Evolutionary conservation across 495 filamentous ascomycete genomes (phyloP), one percentile per base, ranked within the genome.

Genomic region (Penicillium mononematosum): DNA sequence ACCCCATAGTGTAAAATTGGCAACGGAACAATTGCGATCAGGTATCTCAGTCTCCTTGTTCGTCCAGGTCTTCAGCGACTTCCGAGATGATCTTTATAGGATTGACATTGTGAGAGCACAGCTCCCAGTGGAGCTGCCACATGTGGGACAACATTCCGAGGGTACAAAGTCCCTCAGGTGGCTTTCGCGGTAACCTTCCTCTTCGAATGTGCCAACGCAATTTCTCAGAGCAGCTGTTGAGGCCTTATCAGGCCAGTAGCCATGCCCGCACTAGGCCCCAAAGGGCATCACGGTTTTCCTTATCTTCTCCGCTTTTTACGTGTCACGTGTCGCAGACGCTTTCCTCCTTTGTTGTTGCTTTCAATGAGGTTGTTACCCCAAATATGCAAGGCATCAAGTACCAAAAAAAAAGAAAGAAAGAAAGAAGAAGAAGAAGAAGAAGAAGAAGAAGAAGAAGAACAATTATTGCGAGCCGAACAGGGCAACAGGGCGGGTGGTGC

Each of bases 1-100:
- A 50, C 17, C 32, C 56, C 58, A 60, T 60, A 1, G 27, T 39
- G n/a, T 16, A 39, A 6, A 10, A 6, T 34, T 59, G 31, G 34
- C 4, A 8, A 19, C 1, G 5, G 5, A 3, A 14, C 2, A 29
- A 34, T 29, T 46, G 4, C 27, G 17, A 36, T 25, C 5, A 43
- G 8, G 22, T 16, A 17, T 17, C 4, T 22, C 12, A 3, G 4
- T 49, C 16, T 27, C 19, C 5, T 49, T 53, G 16, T 31, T 34
- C 1, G 9, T 8, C 9, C 29, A 22, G 10, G 8, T 27, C 45
- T 39, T 50, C 16, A 10, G 20, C 19, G 27, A 39, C 16, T n/a
- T 6, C 9, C 1, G n/a, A 22, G 16, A 25, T 41, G 50, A 45
- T 54, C 42, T 54, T 54, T 54, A 34, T 54, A 45, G 31, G 14